Evolutionary conservation across 1,284 basidiomycete genomes (phyloP), one percentile per base, ranked within the genome.

Genomic region (Cryptococcus hybrid): DNA sequence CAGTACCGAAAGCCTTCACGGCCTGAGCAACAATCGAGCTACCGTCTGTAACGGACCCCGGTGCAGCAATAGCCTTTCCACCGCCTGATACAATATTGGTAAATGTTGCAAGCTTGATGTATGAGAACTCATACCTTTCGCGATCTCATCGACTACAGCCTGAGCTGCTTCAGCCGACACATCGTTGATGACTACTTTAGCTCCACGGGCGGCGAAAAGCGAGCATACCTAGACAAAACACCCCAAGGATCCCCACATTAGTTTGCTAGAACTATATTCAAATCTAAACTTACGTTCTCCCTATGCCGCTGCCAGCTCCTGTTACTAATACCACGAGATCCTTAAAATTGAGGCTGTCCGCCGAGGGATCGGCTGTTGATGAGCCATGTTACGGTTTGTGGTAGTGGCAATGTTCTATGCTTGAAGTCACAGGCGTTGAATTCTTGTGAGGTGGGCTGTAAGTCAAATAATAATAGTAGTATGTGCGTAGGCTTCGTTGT

Each of bases 171-270:
- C 86, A 55, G 82, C 83, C 70, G 88, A 92, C 74, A 98, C 90
- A 79, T 99, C 96, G 73, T 97, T 96, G 46, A 98, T 90, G 62
- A 99, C 90, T 59, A 99, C 86, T 69, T 92, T 93, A 13, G 93
- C 92, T 9, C 95, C 95, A 56, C 92, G 84, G 9, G 89, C 85
- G 37, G 92, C 94, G 76, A 92, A 97, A 93, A 83, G 56, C 90
- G 80, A 1, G 94, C 89, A 79, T 99, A 97, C 36, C 94, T 93
- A 72, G 2, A 24, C 13, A 18, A 9, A 38, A 24, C 34, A 24
- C 44, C 8, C 18, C 13, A 47, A 42, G 40, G n/a, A 9, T n/a
- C 4, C 12, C 47, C n/a, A 30, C 15, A 15, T 48, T 12, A 30
- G 34, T 24, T 34, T 48, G 5, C 15, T 18, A 30, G n/a, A 48